Conservation (phyloP, 192 early-diverging fungal species). For the Coemansia sp. region DNA sequence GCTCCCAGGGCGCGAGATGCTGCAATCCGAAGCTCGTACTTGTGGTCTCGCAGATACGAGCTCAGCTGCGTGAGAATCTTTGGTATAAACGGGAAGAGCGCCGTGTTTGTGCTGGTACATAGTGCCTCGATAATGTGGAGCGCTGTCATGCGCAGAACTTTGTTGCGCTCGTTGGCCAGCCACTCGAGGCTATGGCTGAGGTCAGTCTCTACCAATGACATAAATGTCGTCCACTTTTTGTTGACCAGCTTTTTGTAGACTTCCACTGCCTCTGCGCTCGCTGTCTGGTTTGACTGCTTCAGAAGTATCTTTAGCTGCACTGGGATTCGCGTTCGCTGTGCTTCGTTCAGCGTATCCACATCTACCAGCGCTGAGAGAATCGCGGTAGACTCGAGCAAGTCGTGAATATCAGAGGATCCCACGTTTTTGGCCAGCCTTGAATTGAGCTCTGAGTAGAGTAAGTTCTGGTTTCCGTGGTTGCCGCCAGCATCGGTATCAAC, state of each 20-base stretch:
- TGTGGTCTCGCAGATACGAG: conserved; percentile 77
- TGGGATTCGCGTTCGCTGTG: conserved; percentile 29
- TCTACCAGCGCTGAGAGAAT: conserved; percentile 22
- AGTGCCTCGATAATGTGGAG: conserved; percentile 26
- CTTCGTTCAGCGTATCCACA: conserved; percentile 25
- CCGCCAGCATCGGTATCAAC: conserved; percentile 19
- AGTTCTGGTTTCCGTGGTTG: conserved; percentile 27
- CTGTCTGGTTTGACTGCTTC: conserved; percentile 4
- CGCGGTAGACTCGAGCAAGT: conserved; percentile 26
- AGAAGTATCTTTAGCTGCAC: conserved; percentile 21
- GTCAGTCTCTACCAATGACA: conserved; percentile 19
- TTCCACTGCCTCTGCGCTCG: conserved; percentile 25
- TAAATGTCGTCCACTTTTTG: conserved; percentile 20
- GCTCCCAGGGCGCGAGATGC: conserved; percentile 80
- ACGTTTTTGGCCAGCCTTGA: conserved; percentile 10
- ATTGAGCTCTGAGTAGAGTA: conserved; percentile 24
- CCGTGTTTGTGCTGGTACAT: conserved; percentile 57
- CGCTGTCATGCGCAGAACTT: conserved; percentile 28
- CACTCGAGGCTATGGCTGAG: conserved; percentile 31
- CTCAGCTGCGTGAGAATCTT: conserved; percentile 88
- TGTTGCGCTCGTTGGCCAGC: conserved; percentile 20
- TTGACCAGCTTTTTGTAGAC: conserved; percentile 24
- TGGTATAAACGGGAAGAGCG: conserved; percentile 79
- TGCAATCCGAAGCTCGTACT: conserved; percentile 74
- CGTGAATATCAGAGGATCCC: conserved; percentile 7